A percentile compares a stretch with the other conserved stretches of the same genome.
Evolutionary conservation across 257 asterid genomes (phyloP).

Genomic region (Henckelia pumila): DNA sequence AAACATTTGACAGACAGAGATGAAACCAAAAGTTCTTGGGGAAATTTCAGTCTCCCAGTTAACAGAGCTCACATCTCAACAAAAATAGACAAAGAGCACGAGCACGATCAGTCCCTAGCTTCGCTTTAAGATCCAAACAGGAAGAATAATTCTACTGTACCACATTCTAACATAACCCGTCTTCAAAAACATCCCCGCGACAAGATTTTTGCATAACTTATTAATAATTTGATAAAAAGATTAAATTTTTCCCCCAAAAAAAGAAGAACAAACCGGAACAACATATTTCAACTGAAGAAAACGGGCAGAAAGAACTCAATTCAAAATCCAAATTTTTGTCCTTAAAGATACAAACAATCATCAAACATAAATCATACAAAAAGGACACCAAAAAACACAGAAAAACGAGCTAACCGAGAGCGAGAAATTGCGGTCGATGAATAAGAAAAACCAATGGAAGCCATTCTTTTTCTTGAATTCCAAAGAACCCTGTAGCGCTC

Average conservation of each 20-base stretch:
- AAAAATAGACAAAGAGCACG: neutral
- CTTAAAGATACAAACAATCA: neutral
- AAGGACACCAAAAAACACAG: neutral
- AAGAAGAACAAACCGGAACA: neutral
- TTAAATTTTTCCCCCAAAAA: too few species aligned
- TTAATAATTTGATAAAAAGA: neutral
- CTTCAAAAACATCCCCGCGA: neutral
- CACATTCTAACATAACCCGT: neutral
- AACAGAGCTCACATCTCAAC: neutral
- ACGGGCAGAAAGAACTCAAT: neutral
- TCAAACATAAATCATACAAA: conserved; percentile 1
- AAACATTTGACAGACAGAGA: conserved; percentile 10
- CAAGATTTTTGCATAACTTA: neutral
- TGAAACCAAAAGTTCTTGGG: neutral
- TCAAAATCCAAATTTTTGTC: neutral
- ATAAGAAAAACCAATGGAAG: conserved; percentile 64
- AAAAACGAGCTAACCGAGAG: conserved; percentile 42
- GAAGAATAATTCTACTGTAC: neutral
- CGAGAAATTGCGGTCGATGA: conserved; percentile 51
- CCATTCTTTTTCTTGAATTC: conserved; percentile 36
- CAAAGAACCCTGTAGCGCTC: neutral
- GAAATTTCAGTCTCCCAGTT: neutral
- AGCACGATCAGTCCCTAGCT: neutral
- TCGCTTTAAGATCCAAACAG: conserved; percentile 25
- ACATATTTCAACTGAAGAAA: too few species aligned